Evolutionary conservation across 2,329 filamentous ascomycete genomes (phyloP), one percentile per base, ranked within the genome.

Genomic region (Aspergillus sergii): DNA sequence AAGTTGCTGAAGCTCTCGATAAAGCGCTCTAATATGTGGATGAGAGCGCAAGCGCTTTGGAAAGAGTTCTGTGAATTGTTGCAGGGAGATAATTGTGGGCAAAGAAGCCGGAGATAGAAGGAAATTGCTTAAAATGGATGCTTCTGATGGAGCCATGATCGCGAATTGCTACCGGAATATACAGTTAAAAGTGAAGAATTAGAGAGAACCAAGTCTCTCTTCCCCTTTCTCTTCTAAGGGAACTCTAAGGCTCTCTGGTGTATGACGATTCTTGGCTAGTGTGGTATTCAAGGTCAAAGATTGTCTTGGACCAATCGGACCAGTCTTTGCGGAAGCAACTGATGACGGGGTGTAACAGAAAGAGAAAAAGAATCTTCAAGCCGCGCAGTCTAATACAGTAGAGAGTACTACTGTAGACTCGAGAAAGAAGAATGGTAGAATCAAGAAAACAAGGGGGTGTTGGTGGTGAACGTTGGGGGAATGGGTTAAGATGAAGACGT

Each of bases 1-100:
- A 73, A 93, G 86, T 63, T 88, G 85, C 71, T 95, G 91, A 3
- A 96, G 84, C 75, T 95, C 91, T 55, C 91, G 88, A 75, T 96
- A 96, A 6, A 97, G 83, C 0, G 84, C 81, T 61, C 88, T 86
- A 55, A 94, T 84, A 61, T 90, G 88, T 0, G 90, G 86, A 54
- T 89, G 89, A 28, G 84, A 81, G 63, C 89, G 89, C 57, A 89
- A 82, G 45, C 86, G 78, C 57, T 84, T 86, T 12, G 93, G 92
- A 72, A 96, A 95, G 48, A 94, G 84, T 32, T 89, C 84, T 50
- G 87, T 88, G 81, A 96, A 96, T 68, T 92, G 86, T 62, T 88
- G 84, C 54, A 93, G 84, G 9, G 92, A 89, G 69, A 93, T 82
- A 72, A 93, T 86, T 66, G 89, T 86, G 48, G 91, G 89, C 43